Conservation (phyloP, 2,329 filamentous ascomycete species). For the Metarhizium brunneum region DNA sequence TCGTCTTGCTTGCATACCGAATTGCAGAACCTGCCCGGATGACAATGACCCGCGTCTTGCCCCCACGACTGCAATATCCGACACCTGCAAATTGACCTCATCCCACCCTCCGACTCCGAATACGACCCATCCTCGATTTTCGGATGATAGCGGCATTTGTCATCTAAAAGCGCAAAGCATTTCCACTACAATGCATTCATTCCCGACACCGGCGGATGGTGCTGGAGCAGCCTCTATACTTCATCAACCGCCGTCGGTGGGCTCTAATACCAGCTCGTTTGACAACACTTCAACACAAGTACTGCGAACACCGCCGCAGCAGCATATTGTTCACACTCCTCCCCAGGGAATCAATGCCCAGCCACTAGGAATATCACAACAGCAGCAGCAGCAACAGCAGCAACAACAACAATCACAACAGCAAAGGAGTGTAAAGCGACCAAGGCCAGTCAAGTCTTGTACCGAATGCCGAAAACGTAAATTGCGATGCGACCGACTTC, state of each 20-base stretch:
- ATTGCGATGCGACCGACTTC: constrained; percentile 45
- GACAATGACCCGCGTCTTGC: constrained; percentile 6
- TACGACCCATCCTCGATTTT: not conserved
- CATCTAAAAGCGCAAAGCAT: not conserved
- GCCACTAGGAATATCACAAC: constrained; percentile 14
- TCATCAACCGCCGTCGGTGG: constrained; percentile 4
- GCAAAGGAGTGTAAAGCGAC: constrained; percentile 40
- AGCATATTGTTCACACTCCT: constrained; percentile 5
- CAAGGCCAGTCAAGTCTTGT: constrained; percentile 46
- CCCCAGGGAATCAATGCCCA: constrained; percentile 7
- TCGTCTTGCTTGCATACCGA: not conserved
- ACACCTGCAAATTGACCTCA: not conserved
- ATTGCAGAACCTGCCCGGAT: not conserved
- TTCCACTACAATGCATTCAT: constrained; percentile 8
- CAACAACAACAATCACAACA: constrained; percentile 20
- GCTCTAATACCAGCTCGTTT: constrained; percentile 4
- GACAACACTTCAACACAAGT: constrained; percentile 4
- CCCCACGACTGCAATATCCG: not conserved
- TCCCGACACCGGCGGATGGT: constrained; percentile 4
- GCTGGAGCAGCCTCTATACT: not conserved
- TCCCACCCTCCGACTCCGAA: not conserved
- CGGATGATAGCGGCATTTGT: not conserved
- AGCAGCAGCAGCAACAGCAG: constrained; percentile 11
- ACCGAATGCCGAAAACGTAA: constrained; percentile 49
- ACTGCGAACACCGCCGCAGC: constrained; percentile 8